phyloP scores from a whole-genome alignment of 306 rosid species.

The Purshia tridentata region DNA sequence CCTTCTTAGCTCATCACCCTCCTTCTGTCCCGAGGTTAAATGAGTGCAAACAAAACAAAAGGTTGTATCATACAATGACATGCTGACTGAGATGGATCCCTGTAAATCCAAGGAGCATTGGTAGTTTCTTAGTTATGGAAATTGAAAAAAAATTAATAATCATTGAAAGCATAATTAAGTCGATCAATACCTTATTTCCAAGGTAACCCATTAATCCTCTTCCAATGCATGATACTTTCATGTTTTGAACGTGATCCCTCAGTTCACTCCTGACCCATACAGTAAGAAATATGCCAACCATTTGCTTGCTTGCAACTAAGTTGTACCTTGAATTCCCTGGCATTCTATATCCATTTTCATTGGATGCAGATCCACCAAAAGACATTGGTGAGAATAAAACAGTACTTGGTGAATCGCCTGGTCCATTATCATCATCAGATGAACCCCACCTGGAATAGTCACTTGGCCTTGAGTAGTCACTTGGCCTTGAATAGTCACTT shows the following conservation, averaged over 20 bases:
- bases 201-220: constrained; percentile 99
- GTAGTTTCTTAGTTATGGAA: constrained; percentile 7
- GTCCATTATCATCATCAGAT: constrained; percentile 88
- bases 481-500: constrained; percentile 41
- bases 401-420: constrained; percentile 91
- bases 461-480: constrained; percentile 44
- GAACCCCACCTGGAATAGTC: constrained; percentile 98
- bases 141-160: background rate
- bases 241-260: constrained; percentile 80
- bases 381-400: constrained; percentile 85
- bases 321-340: constrained; percentile 85
- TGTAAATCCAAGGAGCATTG: constrained; percentile 44
- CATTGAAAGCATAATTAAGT: background rate
- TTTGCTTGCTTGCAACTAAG: constrained; percentile 97
- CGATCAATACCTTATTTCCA: constrained; percentile 79
- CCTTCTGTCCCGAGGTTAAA: constrained; percentile 95
- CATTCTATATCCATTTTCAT: constrained; percentile 76
- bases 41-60: constrained; percentile 96
- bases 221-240: constrained; percentile 96
- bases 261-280: constrained; percentile 92
- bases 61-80: constrained; percentile 93
- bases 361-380: constrained; percentile 62
- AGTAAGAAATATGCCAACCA: constrained; percentile 98
- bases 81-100: constrained; percentile 97
- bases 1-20: constrained; percentile 96